These are phyloP conservation scores for Groenewaldozyma sp. DNA, from an alignment of 1,139 yeast species.

Conservation along the genomic window DNA sequence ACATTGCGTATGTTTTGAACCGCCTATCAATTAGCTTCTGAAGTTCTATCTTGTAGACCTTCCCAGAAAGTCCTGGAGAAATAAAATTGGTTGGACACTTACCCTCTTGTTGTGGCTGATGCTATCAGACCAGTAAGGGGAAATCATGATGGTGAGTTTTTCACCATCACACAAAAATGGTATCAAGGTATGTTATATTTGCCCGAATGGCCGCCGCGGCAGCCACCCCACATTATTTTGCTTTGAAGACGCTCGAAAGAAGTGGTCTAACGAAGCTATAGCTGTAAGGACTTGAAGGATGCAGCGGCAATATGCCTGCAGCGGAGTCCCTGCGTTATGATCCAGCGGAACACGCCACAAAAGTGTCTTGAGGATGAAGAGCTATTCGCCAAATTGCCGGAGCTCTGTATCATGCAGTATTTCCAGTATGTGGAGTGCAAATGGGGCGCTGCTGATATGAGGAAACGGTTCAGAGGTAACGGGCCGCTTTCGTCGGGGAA, in stretches of 20 bases:
- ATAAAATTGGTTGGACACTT: conserved; percentile 2
- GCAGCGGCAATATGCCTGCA: conserved; percentile 94
- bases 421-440: conserved; percentile 83
- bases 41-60: not conserved
- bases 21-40: conserved; percentile 5
- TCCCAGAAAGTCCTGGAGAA: not conserved
- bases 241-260: too few relatives aligned
- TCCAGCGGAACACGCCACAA: conserved; percentile 82
- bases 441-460: conserved; percentile 47
- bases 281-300: conserved; percentile 88
- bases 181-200: conserved; percentile 3
- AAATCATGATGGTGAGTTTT: too few relatives aligned
- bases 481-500: conserved; percentile 90
- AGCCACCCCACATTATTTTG: too few relatives aligned
- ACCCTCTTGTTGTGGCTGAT: conserved; percentile 14
- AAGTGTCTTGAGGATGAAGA: conserved; percentile 80
- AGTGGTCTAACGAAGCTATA: too few relatives aligned
- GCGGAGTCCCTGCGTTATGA: conserved; percentile 90
- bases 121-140: conserved; percentile 16
- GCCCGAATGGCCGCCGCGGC: conserved; percentile 18
- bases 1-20: conserved; percentile 42
- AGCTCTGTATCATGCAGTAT: conserved; percentile 77
- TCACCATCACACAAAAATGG: not conserved
- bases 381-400: conserved; percentile 68
- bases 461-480: conserved; percentile 87